Evolutionary conservation across 306 rosid species (phyloP), one percentile per base, ranked within the genome.

Genomic region (Benincasa hispida): DNA sequence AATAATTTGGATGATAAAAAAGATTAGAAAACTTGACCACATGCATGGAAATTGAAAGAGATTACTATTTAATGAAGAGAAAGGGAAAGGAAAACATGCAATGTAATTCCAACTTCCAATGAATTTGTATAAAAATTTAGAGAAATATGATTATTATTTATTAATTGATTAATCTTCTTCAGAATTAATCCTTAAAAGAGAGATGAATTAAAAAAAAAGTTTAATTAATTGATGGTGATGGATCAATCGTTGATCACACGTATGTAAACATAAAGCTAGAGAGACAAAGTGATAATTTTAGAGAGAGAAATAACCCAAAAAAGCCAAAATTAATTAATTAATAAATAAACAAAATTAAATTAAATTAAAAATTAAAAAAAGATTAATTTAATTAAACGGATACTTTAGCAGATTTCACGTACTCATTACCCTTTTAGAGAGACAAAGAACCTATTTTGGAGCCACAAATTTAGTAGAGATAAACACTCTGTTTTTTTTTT

Each of bases 201-300:
- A 56, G 28, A 11, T 4, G 8, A 41, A 25, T 19, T 19, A 19
- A 50, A 50, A 53, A 19, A 18, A 53, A 53, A 0, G 88, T 84
- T 74, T 74, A 85, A 82, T 86, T 86, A 84, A 83, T 82, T 84
- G 93, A 87, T 55, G 75, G 90, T 41, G 91, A 88, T 80, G 79
- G 90, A 80, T 85, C 79, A 65, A 76, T 80, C 79, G 73, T 80
- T 75, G 78, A 69, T 80, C 83, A 72, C 96, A 91, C 93, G 87
- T 90, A 87, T 86, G 86, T 83, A 22, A 65, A 65, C 60, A 79
- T 76, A 85, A 87, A 88, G 91, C 79, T 57, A 81, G 85, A 84
- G 81, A 78, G 86, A 82, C 75, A 79, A 79, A 66, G 56, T 30
- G 68, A 24, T 51, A 28, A 79, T 76, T 76, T 58, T 78, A 72